Base-by-base conservation (phyloP, 345 rosid species). In the Garcia nutans region DNA sequence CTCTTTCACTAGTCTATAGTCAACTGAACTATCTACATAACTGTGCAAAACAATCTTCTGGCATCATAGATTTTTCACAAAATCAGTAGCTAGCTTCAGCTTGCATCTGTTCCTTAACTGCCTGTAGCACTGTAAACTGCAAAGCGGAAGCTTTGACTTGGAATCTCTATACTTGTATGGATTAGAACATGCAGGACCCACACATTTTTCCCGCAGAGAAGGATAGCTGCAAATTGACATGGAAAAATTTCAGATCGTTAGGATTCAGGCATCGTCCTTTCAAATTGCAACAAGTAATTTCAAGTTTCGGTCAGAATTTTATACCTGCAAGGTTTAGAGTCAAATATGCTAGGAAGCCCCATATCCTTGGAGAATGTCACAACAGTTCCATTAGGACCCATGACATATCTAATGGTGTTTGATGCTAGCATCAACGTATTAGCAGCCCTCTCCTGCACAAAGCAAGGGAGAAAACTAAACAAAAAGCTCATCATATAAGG, bases 91-190 rank as follows among this genome's bases (percentile, higher is more conserved):
- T 68, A 8, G 73, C 37, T 69, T 76, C 60, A 26, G 74, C 59
- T 4, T 28, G 63, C 45, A 55, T 79, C 76, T 81, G 87, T 68
- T 77, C 88, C 78, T 85, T 91, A 78, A 93, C 75, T 57, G 94
- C 97, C 84, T 93, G 87, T 96, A 96, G 82, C 99, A 96, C 74
- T 81, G 79, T 72, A 96, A 90, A 80, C 99, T 96, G 87, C 99
- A 93, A 24, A 96, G 96, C 55, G 99, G 98, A 66, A 89, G 82
- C 79, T 88, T 90, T 0, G 94, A 85, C 85, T 93, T 93, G 2
- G 98, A 90, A 85, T 96, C 91, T n/a, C 97, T 87, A 68, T 96
- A 96, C 84, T 73, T 93, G 87, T 82, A 93, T 1, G 97, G 88
- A 71, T 92, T 96, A 23, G 85, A 77, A 74, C 97, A 96, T 0